These are phyloP conservation scores for Amphirosellinia nigrospora DNA, from an alignment of 495 filamentous ascomycete genomes.

Conservation along the genomic window DNA sequence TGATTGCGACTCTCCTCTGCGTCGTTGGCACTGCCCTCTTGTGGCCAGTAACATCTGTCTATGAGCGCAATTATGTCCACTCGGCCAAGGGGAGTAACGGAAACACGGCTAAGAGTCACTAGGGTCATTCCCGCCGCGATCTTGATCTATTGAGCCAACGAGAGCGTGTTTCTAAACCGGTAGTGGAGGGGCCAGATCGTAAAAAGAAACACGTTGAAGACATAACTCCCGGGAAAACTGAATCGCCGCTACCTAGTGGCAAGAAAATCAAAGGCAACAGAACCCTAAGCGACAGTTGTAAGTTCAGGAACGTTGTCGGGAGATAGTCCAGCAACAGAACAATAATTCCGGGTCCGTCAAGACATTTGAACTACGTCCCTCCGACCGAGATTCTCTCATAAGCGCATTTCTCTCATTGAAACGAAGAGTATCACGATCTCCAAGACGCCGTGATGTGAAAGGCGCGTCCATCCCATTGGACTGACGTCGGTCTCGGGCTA, in stretches of 20 bases:
- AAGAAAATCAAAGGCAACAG: not conserved
- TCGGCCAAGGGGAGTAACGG: not conserved
- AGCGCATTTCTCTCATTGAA: not conserved
- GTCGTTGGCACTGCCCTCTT: slow-evolving; percentile 48
- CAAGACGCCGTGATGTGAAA: not conserved
- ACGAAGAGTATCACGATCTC: not conserved
- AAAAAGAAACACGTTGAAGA: not conserved
- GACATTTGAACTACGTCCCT: not conserved
- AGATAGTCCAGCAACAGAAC: not conserved
- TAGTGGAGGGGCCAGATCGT: not conserved
- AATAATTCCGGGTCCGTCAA: not conserved
- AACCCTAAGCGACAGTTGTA: not conserved
- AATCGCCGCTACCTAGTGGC: not conserved
- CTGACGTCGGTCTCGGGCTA: not conserved
- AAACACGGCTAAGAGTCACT: not conserved
- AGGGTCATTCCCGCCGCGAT: not conserved
- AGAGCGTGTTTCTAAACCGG: not conserved
- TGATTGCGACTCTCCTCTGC: slow-evolving; percentile 67
- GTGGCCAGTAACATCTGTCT: slow-evolving; percentile 16
- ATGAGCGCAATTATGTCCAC: not conserved
- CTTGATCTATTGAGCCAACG: not conserved
- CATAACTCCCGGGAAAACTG: not conserved
- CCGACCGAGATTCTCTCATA: not conserved
- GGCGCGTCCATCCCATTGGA: not conserved
- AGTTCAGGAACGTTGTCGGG: not conserved